Evolutionary conservation across 306 rosid genomes (phyloP).

Genomic region (Datisca glomerata): DNA sequence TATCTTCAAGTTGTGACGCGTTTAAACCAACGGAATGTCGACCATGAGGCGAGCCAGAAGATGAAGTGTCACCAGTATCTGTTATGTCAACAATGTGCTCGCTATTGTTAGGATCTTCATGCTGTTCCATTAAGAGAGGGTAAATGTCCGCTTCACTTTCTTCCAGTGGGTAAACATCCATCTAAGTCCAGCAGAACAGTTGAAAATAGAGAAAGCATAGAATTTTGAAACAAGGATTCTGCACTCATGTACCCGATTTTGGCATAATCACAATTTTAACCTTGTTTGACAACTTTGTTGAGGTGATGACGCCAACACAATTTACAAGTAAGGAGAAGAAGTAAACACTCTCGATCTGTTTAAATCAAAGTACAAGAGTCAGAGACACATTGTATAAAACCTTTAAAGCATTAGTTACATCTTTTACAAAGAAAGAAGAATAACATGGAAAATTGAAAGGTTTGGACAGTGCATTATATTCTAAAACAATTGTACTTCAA

Average conservation of each 20-base stretch:
- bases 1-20: constrained; percentile 35
- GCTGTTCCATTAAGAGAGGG: constrained; percentile 56
- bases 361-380: not conserved
- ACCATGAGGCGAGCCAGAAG: constrained; percentile 44
- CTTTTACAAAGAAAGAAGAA: not conserved
- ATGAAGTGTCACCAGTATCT: constrained; percentile 32
- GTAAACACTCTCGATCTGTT: not conserved
- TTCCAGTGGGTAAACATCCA: constrained; percentile 45
- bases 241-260: constrained; percentile 14
- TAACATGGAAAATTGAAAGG: not conserved
- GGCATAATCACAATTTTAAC: constrained; percentile 14
- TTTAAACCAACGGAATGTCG: constrained; percentile 31
- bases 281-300: constrained; percentile 5
- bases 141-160: constrained; percentile 30
- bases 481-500: too few species aligned
- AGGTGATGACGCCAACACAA: constrained; percentile 8
- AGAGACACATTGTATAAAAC: not conserved
- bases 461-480: not conserved
- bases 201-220: constrained; percentile 25
- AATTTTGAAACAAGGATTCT: constrained; percentile 12
- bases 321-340: not conserved
- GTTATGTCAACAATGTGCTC: constrained; percentile 56
- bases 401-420: not conserved
- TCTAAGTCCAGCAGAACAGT: constrained; percentile 37
- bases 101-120: constrained; percentile 17